These are phyloP conservation scores for Eucalyptus virginea DNA, from an alignment of 345 rosid species.

Conservation along the genomic window DNA sequence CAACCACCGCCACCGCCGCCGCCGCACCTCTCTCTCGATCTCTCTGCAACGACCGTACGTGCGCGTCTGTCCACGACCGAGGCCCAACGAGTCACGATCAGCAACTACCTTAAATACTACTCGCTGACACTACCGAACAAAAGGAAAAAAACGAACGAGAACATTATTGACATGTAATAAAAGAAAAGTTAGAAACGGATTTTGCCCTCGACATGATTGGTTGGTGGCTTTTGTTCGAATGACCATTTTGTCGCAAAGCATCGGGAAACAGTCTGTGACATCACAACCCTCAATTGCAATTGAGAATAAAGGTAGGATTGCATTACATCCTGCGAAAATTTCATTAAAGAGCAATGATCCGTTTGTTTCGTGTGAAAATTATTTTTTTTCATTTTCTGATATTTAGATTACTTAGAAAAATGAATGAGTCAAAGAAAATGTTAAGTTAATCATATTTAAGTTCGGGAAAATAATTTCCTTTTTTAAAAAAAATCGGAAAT, in stretches of 20 bases:
- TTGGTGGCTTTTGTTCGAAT: neutral
- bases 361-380: too few species aligned
- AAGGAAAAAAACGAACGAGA: neutral
- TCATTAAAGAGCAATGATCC: neutral
- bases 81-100: neutral
- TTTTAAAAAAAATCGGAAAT: fast-evolving
- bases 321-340: neutral
- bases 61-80: neutral
- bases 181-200: neutral
- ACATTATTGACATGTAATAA: neutral
- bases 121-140: neutral
- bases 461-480: too few species aligned
- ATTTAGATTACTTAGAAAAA: too few species aligned
- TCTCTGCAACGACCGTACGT: neutral
- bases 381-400: neutral
- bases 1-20: neutral
- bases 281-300: neutral
- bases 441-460: too few species aligned
- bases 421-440: neutral
- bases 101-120: neutral
- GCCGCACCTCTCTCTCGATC: neutral
- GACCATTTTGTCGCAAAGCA: neutral
- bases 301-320: neutral
- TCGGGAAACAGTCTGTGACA: neutral
- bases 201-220: neutral